These are phyloP conservation scores for Mortierella sp. DNA, from an alignment of 371 early-diverging fungal species.

Conservation along the genomic window DNA sequence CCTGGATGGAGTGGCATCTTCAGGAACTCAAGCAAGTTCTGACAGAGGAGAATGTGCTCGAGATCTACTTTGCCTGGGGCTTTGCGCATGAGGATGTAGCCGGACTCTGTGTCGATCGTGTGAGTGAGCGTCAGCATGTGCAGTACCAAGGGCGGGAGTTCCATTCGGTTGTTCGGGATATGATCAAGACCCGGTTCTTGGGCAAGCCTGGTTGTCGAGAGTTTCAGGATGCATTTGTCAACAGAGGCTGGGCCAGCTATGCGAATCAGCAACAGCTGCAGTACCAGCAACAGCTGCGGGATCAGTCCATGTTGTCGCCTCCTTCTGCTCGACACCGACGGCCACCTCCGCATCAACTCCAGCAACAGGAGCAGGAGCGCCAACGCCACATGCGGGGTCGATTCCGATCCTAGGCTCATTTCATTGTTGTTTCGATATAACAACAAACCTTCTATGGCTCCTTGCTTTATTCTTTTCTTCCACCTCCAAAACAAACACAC, in stretches of 20 bases:
- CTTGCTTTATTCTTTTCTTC: background rate
- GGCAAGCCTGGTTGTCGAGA: constrained; percentile 26
- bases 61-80: constrained; percentile 47
- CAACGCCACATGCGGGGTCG: background rate
- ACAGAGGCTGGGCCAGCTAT: constrained; percentile 20
- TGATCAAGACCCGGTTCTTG: constrained; percentile 17
- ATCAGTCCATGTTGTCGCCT: background rate
- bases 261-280: constrained; percentile 17
- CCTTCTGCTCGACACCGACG: background rate
- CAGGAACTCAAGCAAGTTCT: constrained; percentile 17
- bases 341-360: background rate
- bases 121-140: constrained; percentile 28
- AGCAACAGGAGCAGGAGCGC: background rate
- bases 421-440: no score
- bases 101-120: constrained; percentile 27
- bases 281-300: background rate
- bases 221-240: constrained; percentile 39
- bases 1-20: constrained; percentile 41
- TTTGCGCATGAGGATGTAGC: constrained; percentile 13
- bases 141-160: constrained; percentile 24
- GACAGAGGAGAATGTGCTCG: constrained; percentile 41
- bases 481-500: background rate
- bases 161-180: constrained; percentile 18
- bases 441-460: background rate
- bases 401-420: background rate